These are phyloP conservation scores for Tylopilus vinaceipallidus DNA, from an alignment of 768 basidiomycete species.

Conservation along the genomic window DNA sequence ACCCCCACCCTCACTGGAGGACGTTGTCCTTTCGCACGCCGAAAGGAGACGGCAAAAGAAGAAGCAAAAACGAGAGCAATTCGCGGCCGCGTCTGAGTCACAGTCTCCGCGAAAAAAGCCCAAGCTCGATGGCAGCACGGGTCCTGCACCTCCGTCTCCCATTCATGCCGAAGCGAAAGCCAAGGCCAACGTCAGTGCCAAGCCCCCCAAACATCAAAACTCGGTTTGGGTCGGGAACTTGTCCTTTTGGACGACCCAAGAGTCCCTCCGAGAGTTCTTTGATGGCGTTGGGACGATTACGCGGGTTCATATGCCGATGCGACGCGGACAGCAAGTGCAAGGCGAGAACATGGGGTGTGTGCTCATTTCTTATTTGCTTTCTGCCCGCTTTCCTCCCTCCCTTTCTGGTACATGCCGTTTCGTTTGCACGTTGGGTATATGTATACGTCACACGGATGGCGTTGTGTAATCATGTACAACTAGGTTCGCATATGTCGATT, in stretches of 20 bases:
- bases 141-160: neutral
- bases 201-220: constrained; percentile 61
- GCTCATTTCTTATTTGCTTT: constrained; percentile 10
- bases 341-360: constrained; percentile 80
- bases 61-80: constrained; percentile 29
- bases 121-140: constrained; percentile 36
- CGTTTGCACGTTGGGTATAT: neutral
- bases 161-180: neutral
- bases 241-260: constrained; percentile 81
- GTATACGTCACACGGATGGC: neutral
- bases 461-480: constrained; percentile 6
- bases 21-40: constrained; percentile 69
- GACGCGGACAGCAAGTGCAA: constrained; percentile 49
- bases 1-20: constrained; percentile 2
- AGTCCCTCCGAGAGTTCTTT: constrained; percentile 71
- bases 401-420: neutral
- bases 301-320: constrained; percentile 84
- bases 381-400: neutral
- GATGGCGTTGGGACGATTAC: constrained; percentile 71
- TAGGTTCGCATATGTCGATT: constrained; percentile 97
- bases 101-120: constrained; percentile 41
- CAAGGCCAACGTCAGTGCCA: neutral
- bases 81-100: neutral
- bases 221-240: constrained; percentile 97
- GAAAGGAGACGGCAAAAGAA: constrained; percentile 66